A percentile compares a stretch with the other conserved stretches of the same genome.
phyloP scores from a whole-genome alignment of 805 yeast species.

The Saccharomycopsis olivae region DNA sequence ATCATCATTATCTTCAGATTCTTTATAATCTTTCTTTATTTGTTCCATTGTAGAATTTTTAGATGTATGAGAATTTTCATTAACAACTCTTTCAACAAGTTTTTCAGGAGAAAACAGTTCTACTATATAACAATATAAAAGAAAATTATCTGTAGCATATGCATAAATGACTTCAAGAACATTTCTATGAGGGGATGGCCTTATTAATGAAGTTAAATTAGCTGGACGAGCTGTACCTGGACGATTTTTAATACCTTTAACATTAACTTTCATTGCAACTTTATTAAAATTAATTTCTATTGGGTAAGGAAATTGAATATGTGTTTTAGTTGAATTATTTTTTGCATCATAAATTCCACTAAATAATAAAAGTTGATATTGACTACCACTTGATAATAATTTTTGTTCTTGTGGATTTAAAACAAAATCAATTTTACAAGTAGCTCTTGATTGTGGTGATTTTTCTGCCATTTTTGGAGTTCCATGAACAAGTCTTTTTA shows the following conservation, averaged over 20 bases:
- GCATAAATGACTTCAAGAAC: slow-evolving; percentile 46
- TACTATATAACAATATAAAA: slow-evolving; percentile 50
- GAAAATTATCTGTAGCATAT: slow-evolving; percentile 39
- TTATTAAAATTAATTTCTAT: slow-evolving; percentile 58
- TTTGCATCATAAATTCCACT: slow-evolving; percentile 35
- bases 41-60: slow-evolving; percentile 38
- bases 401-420: slow-evolving; percentile 33
- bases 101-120: slow-evolving; percentile 33
- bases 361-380: slow-evolving; percentile 37
- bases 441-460: slow-evolving; percentile 36
- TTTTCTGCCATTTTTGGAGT: slow-evolving; percentile 35
- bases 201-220: slow-evolving; percentile 49
- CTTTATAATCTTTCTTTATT: slow-evolving; percentile 25
- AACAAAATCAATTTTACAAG: slow-evolving; percentile 31
- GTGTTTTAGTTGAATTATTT: slow-evolving; percentile 23
- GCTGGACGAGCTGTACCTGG: slow-evolving; percentile 79
- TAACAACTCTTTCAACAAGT: slow-evolving; percentile 31
- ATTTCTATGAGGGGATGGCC: slow-evolving; percentile 27
- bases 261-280: slow-evolving; percentile 36
- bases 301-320: slow-evolving; percentile 60
- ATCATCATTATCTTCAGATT: slow-evolving; percentile 57
- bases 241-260: slow-evolving; percentile 66
- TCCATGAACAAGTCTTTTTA: slow-evolving; percentile 36
- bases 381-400: slow-evolving; percentile 25
- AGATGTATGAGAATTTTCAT: slow-evolving; percentile 39